These are phyloP conservation scores for Leccinum subtestaceum DNA, from an alignment of 768 basidiomycete genomes.

Conservation along the genomic window DNA sequence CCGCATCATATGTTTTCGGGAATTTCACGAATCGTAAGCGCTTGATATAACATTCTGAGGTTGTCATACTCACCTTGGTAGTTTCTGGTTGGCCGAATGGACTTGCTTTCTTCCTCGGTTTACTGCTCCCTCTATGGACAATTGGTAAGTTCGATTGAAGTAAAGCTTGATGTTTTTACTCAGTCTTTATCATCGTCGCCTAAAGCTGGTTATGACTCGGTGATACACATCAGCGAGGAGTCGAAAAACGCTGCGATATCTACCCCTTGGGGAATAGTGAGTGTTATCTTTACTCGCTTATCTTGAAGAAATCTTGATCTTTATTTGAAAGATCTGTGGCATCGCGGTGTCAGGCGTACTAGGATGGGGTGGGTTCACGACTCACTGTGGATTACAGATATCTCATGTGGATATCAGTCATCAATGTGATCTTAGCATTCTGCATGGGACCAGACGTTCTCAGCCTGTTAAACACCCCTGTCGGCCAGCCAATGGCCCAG, in stretches of 20 bases:
- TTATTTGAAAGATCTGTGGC: conserved; percentile 31
- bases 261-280: conserved; percentile 56
- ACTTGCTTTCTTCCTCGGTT: conserved; percentile 45
- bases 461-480: conserved; percentile 30
- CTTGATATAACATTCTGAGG: background rate
- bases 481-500: conserved; percentile 39
- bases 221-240: conserved; percentile 53
- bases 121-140: conserved; percentile 47
- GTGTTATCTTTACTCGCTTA: background rate
- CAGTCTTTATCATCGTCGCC: background rate
- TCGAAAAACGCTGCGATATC: conserved; percentile 51
- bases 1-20: conserved; percentile 56
- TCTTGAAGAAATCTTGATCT: background rate
- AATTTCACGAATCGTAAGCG: conserved; percentile 54
- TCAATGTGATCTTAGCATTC: conserved; percentile 52
- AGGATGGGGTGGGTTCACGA: conserved; percentile 37
- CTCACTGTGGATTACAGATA: background rate
- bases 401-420: conserved; percentile 29
- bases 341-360: conserved; percentile 44
- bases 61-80: conserved; percentile 4
- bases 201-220: conserved; percentile 36
- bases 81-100: conserved; percentile 43
- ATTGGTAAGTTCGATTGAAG: conserved; percentile 29
- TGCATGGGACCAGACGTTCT: conserved; percentile 53
- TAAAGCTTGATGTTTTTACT: conserved; percentile 38